Percentiles rank a stretch among this genome's conserved stretches.
phyloP scores from a whole-genome alignment of 176 grass and related monocot species.

The Eragrostis nindensis region DNA sequence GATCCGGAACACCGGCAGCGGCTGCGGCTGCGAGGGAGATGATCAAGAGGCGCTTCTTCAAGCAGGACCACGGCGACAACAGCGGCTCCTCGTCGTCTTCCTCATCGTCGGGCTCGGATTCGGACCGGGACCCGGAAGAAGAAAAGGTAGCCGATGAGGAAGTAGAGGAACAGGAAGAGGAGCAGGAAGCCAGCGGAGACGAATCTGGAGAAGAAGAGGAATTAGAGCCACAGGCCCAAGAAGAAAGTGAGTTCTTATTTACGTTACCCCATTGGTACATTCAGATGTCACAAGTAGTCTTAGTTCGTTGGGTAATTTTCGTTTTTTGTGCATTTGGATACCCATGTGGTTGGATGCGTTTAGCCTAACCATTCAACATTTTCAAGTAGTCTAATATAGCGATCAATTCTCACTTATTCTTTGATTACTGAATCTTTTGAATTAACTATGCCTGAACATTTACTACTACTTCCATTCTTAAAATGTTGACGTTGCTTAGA shows the following conservation, averaged over 20 bases:
- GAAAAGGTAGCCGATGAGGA: conserved; percentile 50
- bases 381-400: conserved; percentile 3
- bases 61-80: conserved; percentile 61
- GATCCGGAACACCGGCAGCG: not conserved
- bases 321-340: not conserved
- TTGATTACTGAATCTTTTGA: not conserved
- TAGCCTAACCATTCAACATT: not conserved
- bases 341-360: not conserved
- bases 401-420: not conserved
- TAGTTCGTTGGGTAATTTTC: not conserved
- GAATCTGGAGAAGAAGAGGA: conserved; percentile 29
- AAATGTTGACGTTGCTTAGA: too few relatives aligned
- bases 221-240: not conserved
- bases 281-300: not conserved
- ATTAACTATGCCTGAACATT: not conserved
- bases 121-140: conserved; percentile 31
- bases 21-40: conserved; percentile 31
- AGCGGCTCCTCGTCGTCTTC: conserved; percentile 54
- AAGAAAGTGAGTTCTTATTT: conserved; percentile 29
- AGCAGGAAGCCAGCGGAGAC: conserved; percentile 15
- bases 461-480: too few relatives aligned
- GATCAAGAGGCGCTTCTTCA: conserved; percentile 82
- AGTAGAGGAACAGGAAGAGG: conserved; percentile 8
- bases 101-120: conserved; percentile 51
- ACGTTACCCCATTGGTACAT: not conserved